Evolutionary conservation across 2,329 filamentous ascomycete genomes (phyloP).

Genomic region (Epicoccum nigrum): DNA sequence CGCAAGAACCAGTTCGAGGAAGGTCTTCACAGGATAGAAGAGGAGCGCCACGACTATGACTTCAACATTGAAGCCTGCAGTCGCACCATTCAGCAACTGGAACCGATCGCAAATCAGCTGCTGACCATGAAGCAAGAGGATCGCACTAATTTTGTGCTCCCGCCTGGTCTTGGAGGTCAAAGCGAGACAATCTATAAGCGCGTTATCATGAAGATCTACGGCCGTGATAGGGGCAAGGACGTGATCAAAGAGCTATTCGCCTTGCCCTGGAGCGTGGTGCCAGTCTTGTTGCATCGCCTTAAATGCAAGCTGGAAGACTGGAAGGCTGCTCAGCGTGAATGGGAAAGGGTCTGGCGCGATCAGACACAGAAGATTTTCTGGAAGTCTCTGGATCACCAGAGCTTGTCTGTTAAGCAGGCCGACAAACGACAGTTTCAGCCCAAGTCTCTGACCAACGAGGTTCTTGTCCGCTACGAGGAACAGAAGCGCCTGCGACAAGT

Average conservation of each 20-base stretch:
- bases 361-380: slow-evolving; percentile 95
- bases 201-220: slow-evolving; percentile 97
- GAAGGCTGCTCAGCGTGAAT: slow-evolving; percentile 95
- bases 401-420: slow-evolving; percentile 81
- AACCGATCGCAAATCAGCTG: slow-evolving; percentile 91
- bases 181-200: slow-evolving; percentile 97
- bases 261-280: slow-evolving; percentile 84
- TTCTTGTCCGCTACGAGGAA: slow-evolving; percentile 92
- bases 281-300: slow-evolving; percentile 83
- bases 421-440: slow-evolving; percentile 92
- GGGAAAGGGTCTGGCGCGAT: slow-evolving; percentile 98
- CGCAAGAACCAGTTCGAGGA: slow-evolving; percentile 96
- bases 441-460: slow-evolving; percentile 87
- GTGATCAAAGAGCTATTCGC: slow-evolving; percentile 88
- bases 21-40: slow-evolving; percentile 91
- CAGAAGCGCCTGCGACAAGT: slow-evolving; percentile 74
- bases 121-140: slow-evolving; percentile 76
- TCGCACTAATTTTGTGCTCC: slow-evolving; percentile 76
- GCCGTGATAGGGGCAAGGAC: slow-evolving; percentile 78
- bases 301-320: slow-evolving; percentile 98
- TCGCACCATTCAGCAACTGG: slow-evolving; percentile 93
- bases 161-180: slow-evolving; percentile 83
- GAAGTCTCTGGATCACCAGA: slow-evolving; percentile 96
- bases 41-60: slow-evolving; percentile 98
- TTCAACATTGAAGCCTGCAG: slow-evolving; percentile 96